These are phyloP conservation scores for Cymodocea nodosa DNA, from an alignment of 116 monocot genomes.

Conservation along the genomic window DNA sequence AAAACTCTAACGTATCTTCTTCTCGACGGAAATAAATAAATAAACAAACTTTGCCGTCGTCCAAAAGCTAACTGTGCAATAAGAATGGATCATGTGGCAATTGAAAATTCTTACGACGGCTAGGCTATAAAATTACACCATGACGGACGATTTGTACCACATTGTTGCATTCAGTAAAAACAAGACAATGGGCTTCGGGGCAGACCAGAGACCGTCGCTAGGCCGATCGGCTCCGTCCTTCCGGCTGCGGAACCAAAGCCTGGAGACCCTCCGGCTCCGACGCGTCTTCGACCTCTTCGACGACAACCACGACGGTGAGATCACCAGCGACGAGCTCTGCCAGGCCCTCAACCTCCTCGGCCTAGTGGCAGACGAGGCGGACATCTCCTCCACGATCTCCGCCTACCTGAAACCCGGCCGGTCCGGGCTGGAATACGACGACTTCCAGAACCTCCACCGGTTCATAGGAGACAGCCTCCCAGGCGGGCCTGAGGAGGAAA, in stretches of 20 bases:
- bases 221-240: conserved; percentile 17
- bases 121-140: too few species aligned
- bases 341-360: conserved; percentile 23
- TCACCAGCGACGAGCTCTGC: conserved; percentile 30
- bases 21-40: too few species aligned
- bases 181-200: neutral
- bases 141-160: too few species aligned
- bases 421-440: conserved; percentile 26
- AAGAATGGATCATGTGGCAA: too few species aligned
- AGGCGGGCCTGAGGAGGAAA: conserved; percentile 2
- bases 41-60: too few species aligned
- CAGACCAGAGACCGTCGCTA: neutral
- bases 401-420: conserved; percentile 21
- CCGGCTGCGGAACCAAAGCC: conserved; percentile 30
- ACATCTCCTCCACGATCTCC: conserved; percentile 15
- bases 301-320: conserved; percentile 38
- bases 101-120: too few species aligned
- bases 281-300: conserved; percentile 49
- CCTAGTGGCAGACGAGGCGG: conserved; percentile 14
- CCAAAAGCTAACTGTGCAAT: too few species aligned
- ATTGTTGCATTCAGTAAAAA: too few species aligned
- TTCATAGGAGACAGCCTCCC: conserved; percentile 18
- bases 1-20: too few species aligned
- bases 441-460: conserved; percentile 22
- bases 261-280: conserved; percentile 34